These are phyloP conservation scores for Rhizopogon sp. DNA, from an alignment of 768 basidiomycete genomes.

Conservation along the genomic window DNA sequence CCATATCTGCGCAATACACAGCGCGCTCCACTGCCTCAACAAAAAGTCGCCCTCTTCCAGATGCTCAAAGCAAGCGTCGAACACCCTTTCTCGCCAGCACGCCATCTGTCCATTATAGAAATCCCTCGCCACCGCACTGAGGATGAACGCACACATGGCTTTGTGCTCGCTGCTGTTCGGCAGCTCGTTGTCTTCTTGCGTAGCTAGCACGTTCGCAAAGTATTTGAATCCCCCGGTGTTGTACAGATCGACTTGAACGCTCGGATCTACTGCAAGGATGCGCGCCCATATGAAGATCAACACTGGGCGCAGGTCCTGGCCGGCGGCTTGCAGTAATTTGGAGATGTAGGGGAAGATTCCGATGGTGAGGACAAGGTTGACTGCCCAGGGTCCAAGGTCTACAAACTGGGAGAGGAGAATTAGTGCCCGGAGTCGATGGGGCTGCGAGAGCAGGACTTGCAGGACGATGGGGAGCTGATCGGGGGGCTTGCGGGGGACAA, in stretches of 20 bases:
- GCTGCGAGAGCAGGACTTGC: slow-evolving; percentile 94
- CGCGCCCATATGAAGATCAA: slow-evolving; percentile 99
- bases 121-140: slow-evolving; percentile 86
- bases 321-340: slow-evolving; percentile 91
- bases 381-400: slow-evolving; percentile 98
- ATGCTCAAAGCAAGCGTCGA: slow-evolving; percentile 81
- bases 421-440: slow-evolving; percentile 90
- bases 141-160: slow-evolving; percentile 98
- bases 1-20: slow-evolving; percentile 96
- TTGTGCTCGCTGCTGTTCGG: slow-evolving; percentile 94
- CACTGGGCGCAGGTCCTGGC: slow-evolving; percentile 93
- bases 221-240: slow-evolving; percentile 80
- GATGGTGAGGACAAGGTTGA: slow-evolving; percentile 90
- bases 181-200: slow-evolving; percentile 63
- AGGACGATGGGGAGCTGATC: slow-evolving; percentile 97
- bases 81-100: slow-evolving; percentile 75
- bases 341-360: slow-evolving; percentile 99
- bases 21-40: slow-evolving; percentile 87
- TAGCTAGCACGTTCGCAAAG: slow-evolving; percentile 72
- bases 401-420: slow-evolving; percentile 96
- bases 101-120: slow-evolving; percentile 84
- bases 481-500: slow-evolving; percentile 87
- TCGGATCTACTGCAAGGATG: slow-evolving; percentile 92
- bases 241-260: slow-evolving; percentile 86
- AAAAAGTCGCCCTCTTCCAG: slow-evolving; percentile 89